Evolutionary conservation across 805 yeast species (phyloP), one percentile per base, ranked within the genome.

Genomic region (Candida methanosorbosa): DNA sequence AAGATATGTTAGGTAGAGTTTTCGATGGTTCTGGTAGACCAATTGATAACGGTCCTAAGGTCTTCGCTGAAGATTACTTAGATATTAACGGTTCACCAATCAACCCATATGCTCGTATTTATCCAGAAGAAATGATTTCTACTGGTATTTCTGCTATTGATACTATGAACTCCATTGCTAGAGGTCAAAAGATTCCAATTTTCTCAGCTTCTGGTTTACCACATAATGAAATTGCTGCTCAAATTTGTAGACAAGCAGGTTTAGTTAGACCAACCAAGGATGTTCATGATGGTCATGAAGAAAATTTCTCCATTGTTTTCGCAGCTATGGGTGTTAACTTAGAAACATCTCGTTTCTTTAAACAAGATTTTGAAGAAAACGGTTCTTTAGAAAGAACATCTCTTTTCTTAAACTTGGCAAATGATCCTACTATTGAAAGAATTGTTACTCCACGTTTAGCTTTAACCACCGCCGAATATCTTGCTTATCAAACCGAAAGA

Each of bases 291-390:
- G 99, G 98, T 55, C 99, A 92, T 64, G 98, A 92, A 66, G 99
- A 92, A 53, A 92, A 92, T 65, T 92, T 92, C 83, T 85, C 96
- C 35, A 94, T 92, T 64, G 99, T 92, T 26, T 92, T 92, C 56
- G 99, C 97, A 27, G 99, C 99, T 39, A 92, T 94, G 98, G 99
- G 99, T 76, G 98, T 90, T 48, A 92, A 94, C 61, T 76, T 92
- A 66, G 99, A 94, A 67, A 92, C 98, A 23, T 86, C 97, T 20
- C 77, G 98, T 62, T 92, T 92, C 70, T 92, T 92, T 80, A 86
- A 90, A 68, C 97, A 92, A 66, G 99, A 92, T 68, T 92, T 92
- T 66, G 97, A 94, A 70, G 97, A 92, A 64, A 92, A 92, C 56
- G 99, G 99, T 22, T 88, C 97, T 19, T 73, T 92, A 55, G 99